phyloP scores from a whole-genome alignment of 1,284 basidiomycete genomes.

The Rhodotorula sp. region DNA sequence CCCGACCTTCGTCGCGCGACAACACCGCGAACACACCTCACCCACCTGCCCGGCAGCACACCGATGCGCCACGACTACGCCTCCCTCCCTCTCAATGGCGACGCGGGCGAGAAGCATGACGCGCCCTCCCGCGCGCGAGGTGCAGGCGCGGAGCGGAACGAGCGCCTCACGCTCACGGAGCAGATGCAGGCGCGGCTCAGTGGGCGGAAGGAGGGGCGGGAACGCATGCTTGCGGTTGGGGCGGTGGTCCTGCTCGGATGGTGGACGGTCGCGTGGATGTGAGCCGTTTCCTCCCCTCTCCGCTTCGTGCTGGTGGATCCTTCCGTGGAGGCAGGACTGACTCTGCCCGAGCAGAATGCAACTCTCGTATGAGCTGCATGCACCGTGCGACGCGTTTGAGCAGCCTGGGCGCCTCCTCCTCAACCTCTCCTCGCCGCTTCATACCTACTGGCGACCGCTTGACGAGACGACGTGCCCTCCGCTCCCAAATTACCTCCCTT shows the following conservation, averaged over 20 bases:
- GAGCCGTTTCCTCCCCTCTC: background rate
- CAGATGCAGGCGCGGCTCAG: background rate
- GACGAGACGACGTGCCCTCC: slow-evolving; percentile 29
- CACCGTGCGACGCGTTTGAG: slow-evolving; percentile 30
- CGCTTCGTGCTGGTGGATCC: background rate
- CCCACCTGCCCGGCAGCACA: no score
- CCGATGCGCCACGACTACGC: no score
- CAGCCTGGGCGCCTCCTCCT: slow-evolving; percentile 34
- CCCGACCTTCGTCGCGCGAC: no score
- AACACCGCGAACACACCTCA: no score
- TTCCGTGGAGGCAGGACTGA: no score
- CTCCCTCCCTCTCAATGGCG: no score
- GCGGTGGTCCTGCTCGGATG: background rate
- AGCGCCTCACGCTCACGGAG: background rate
- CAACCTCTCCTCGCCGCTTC: slow-evolving; percentile 36
- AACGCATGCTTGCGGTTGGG: background rate
- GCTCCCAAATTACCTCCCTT: slow-evolving; percentile 34
- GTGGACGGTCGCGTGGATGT: background rate
- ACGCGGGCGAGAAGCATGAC: no score
- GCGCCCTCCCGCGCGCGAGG: no score
- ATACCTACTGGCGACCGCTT: slow-evolving; percentile 38
- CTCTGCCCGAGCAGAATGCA: background rate
- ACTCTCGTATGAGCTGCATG: no score
- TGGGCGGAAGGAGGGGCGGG: background rate
- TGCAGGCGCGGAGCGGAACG: no score